A percentile compares a stretch with the other conserved stretches of the same genome.
Conservation (phyloP, 2,329 filamentous ascomycete species). For the Monosporascus cannonballus region DNA sequence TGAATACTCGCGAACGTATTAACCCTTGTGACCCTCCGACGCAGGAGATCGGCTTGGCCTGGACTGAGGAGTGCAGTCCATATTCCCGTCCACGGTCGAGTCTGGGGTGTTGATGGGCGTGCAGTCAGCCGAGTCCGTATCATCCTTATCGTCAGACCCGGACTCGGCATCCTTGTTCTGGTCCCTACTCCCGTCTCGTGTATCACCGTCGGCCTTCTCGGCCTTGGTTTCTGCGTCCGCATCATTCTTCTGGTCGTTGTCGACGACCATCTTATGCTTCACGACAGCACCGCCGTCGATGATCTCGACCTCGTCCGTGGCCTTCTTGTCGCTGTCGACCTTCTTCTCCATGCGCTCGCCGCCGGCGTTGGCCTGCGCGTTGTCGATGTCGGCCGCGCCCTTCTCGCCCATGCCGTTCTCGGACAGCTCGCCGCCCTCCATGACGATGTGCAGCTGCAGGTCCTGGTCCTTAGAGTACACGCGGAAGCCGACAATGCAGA, state of each 20-base stretch:
- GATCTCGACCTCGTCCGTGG: constrained; percentile 26
- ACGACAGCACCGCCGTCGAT: constrained; percentile 20
- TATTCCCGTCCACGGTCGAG: constrained; percentile 12
- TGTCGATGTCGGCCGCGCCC: constrained; percentile 49
- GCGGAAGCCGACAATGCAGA: constrained; percentile 35
- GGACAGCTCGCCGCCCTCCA: constrained; percentile 47
- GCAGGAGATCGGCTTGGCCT: neutral
- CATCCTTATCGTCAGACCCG: constrained; percentile 17
- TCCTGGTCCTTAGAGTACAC: constrained; percentile 40
- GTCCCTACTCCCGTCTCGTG: constrained; percentile 4
- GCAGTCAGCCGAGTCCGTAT: constrained; percentile 22
- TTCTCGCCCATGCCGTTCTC: constrained; percentile 53
- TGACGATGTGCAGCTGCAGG: constrained; percentile 48
- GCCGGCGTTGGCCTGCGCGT: constrained; percentile 50
- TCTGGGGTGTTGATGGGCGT: constrained; percentile 21
- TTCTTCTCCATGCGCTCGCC: constrained; percentile 34
- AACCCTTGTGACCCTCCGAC: neutral
- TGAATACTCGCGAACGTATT: neutral
- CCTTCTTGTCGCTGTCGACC: constrained; percentile 13
- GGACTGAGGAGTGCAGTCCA: constrained; percentile 18
- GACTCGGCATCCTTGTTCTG: constrained; percentile 5
- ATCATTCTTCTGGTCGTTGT: constrained; percentile 14
- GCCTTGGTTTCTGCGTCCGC: constrained; percentile 3
- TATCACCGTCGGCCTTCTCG: constrained; percentile 1
- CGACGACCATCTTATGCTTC: constrained; percentile 27